Base-by-base conservation (phyloP, 2,329 filamentous ascomycete genomes). In the Aspergillus thermomutatus region DNA sequence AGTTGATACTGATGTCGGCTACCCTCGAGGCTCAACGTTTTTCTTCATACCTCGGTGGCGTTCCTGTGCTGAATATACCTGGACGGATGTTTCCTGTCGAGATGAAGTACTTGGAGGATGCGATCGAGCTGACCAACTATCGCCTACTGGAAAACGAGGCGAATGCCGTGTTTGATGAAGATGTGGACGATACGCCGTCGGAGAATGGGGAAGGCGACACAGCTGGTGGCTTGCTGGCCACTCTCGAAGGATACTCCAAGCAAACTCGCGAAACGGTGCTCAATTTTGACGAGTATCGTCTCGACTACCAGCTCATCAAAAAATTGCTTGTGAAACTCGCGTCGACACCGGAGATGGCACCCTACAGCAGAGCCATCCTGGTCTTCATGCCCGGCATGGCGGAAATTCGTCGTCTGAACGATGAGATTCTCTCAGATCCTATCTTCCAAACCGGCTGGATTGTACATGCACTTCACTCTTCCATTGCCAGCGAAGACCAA, bases 1-100 rank as follows among this genome's bases (percentile, higher is more conserved):
- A 96, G 74, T 89, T 99, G 21, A 83, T 99, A 40, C 82, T 99
- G 49, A 99, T 99, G 94, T 97, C 93, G 63, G 94, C 94, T 10
- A 99, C 94, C 0, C 91, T 99, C 7, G 91, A 99, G 72, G 91
- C 94, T 0, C 87, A 93, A 58, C 87, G 88, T 17, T 97, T 99
- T 71, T 97, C 94, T 0, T 84, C 85, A 10, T 99, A 97, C 69
- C 83, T 99, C 1, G 87, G 88, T 54, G 86, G 87, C 4, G 93
- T 93, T 1, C 93, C 93, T 0, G 86, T 97, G 43, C 79, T 99
- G 53, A 92, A 89, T 58, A 91, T 99, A 14, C 94, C 94, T 2
- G 94, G 94, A 0, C 86, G 94, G 49, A 97, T 93, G 0, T 99
- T 95, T 68, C 93, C 94, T 0, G 94, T 99, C 2, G 82, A 91